Conservation (phyloP, 1,284 basidiomycete genomes). For the Marasmius fiardii region DNA sequence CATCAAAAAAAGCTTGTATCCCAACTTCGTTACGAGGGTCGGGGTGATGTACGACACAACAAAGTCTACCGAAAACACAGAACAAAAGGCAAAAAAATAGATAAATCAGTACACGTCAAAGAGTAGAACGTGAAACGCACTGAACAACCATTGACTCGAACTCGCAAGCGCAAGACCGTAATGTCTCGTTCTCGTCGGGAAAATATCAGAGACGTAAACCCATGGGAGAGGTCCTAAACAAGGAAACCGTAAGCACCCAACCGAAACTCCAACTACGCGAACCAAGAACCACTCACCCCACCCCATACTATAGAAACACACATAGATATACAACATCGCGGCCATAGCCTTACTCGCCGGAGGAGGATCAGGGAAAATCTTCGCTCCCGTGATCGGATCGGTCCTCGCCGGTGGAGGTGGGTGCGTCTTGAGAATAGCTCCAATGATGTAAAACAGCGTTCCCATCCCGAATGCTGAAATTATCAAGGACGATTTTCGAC, state of each 20-base stretch:
- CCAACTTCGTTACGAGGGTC: constrained; percentile 46
- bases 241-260: neutral
- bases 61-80: constrained; percentile 42
- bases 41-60: constrained; percentile 61
- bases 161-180: constrained; percentile 61
- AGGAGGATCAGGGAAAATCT: constrained; percentile 26
- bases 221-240: constrained; percentile 34
- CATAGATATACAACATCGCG: constrained; percentile 59
- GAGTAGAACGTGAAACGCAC: constrained; percentile 30
- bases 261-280: constrained; percentile 12
- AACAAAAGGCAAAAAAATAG: neutral
- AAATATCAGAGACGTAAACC: constrained; percentile 70
- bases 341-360: constrained; percentile 56
- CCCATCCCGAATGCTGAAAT: constrained; percentile 70
- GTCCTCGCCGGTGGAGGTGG: constrained; percentile 29
- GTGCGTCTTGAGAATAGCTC: constrained; percentile 59
- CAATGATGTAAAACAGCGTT: constrained; percentile 63
- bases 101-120: too few relatives aligned
- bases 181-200: constrained; percentile 66
- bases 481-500: constrained; percentile 56
- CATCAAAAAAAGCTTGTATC: constrained; percentile 58
- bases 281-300: constrained; percentile 36
- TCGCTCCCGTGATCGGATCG: too few relatives aligned
- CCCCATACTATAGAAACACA: constrained; percentile 59
- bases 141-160: constrained; percentile 66